A percentile compares a stretch with the other conserved stretches of the same genome.
phyloP scores from a whole-genome alignment of 1,139 yeast genomes.

The Pichia terricola region DNA sequence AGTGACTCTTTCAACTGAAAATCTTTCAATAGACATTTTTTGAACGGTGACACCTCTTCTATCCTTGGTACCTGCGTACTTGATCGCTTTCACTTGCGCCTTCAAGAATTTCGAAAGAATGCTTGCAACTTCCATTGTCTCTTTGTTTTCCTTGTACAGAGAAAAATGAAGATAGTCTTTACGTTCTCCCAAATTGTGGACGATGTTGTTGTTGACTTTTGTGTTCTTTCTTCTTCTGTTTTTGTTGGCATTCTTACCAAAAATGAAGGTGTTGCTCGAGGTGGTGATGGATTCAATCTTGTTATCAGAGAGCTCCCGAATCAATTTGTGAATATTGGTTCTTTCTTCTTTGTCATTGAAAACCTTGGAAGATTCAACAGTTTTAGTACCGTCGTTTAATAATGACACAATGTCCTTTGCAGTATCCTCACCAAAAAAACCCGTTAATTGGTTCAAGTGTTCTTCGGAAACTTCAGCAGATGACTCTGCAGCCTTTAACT shows the following conservation, averaged over 20 bases:
- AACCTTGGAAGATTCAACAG: conserved; percentile 44
- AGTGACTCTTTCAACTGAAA: conserved; percentile 70
- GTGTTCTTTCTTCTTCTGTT: conserved; percentile 27
- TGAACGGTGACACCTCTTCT: conserved; percentile 95
- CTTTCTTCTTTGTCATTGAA: conserved; percentile 65
- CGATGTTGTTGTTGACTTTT: conserved; percentile 34
- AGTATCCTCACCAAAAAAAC: conserved; percentile 50
- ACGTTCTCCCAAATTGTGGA: conserved; percentile 58
- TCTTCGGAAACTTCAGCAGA: conserved; percentile 30
- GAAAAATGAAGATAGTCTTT: conserved; percentile 68
- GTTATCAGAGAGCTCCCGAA: conserved; percentile 66
- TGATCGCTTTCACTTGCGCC: conserved; percentile 56
- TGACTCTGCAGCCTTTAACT: conserved; percentile 26
- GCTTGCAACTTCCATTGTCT: conserved; percentile 91
- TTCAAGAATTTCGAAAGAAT: conserved; percentile 64
- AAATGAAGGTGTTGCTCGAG: conserved; percentile 51
- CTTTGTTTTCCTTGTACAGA: conserved; percentile 88
- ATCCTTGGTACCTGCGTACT: conserved; percentile 94
- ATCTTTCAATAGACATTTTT: conserved; percentile 58
- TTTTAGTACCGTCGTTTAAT: conserved; percentile 44
- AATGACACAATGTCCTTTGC: conserved; percentile 45
- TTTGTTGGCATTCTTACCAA: conserved; percentile 33
- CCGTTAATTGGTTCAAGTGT: conserved; percentile 38
- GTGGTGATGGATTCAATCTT: conserved; percentile 75
- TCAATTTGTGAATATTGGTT: conserved; percentile 65